A percentile compares a stretch with the other conserved stretches of the same genome.
phyloP scores from a whole-genome alignment of 1,139 yeast species.

The Diutina ranongensis region DNA sequence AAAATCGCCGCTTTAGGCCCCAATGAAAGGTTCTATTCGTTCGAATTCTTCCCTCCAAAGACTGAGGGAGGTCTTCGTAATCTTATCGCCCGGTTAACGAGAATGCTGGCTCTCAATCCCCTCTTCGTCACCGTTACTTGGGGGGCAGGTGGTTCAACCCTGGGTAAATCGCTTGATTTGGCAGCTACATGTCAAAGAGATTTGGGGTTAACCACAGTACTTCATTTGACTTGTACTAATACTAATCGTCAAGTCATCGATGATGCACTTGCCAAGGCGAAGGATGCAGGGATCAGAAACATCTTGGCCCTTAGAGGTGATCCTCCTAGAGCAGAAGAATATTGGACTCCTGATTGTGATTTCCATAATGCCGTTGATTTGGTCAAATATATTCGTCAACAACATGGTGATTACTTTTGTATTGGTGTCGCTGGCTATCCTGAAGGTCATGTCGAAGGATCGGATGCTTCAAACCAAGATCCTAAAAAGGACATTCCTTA shows the following conservation, averaged over 20 bases:
- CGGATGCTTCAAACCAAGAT: conserved; percentile 50
- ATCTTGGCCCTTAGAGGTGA: conserved; percentile 92
- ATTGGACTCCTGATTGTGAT: conserved; percentile 45
- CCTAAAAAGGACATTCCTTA: conserved; percentile 58
- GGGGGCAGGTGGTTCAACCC: conserved; percentile 98
- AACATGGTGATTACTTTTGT: conserved; percentile 68
- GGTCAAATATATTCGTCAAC: conserved; percentile 58
- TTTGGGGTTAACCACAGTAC: conserved; percentile 73
- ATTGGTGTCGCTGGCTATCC: conserved; percentile 94
- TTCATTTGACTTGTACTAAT: conserved; percentile 94
- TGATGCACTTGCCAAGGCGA: conserved; percentile 65
- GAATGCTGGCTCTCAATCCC: conserved; percentile 86
- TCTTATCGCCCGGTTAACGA: conserved; percentile 69
- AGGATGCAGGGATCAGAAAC: conserved; percentile 65
- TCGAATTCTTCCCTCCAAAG: conserved; percentile 96
- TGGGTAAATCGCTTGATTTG: conserved; percentile 73
- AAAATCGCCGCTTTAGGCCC: conserved; percentile 32
- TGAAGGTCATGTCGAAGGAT: conserved; percentile 89
- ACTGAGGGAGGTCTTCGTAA: conserved; percentile 82
- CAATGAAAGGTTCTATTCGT: conserved; percentile 60
- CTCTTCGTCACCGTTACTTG: conserved; percentile 88
- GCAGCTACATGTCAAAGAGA: conserved; percentile 70
- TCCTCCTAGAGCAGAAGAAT: conserved; percentile 80
- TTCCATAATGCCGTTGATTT: conserved; percentile 74
- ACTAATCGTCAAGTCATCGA: conserved; percentile 72